Evolutionary conservation across 495 filamentous ascomycete genomes (phyloP).

Genomic region (Parathielavia hyrcaniae): DNA sequence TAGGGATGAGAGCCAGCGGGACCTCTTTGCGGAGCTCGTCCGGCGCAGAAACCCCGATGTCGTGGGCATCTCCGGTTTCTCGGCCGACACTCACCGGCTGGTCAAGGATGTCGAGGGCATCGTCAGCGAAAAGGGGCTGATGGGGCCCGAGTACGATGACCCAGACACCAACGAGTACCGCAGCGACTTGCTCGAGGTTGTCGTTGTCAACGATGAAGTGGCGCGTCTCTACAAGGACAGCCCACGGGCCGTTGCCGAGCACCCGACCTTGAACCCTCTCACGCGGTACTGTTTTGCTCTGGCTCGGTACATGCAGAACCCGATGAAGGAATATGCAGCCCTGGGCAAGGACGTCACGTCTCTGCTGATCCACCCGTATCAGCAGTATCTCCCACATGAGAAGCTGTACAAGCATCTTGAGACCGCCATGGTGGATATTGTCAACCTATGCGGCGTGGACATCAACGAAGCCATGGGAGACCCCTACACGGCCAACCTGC

Average conservation of each 20-base stretch:
- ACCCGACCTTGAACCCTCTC: constrained; percentile 67
- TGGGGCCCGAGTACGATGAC: constrained; percentile 65
- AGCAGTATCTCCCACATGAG: constrained; percentile 79
- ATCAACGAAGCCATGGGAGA: constrained; percentile 84
- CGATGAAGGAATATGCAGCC: constrained; percentile 90
- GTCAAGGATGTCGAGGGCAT: constrained; percentile 71
- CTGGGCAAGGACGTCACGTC: constrained; percentile 82
- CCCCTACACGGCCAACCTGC: constrained; percentile 70
- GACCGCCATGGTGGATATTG: constrained; percentile 94
- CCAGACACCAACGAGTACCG: constrained; percentile 55
- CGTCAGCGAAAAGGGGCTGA: constrained; percentile 65
- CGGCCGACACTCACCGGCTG: constrained; percentile 76
- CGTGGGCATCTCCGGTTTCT: constrained; percentile 83
- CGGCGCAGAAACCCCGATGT: constrained; percentile 78
- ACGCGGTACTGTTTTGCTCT: constrained; percentile 84
- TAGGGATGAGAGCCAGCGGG: constrained; percentile 59
- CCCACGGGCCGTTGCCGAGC: constrained; percentile 69
- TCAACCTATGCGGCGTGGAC: constrained; percentile 91
- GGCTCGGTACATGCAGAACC: constrained; percentile 85
- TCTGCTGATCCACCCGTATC: constrained; percentile 79
- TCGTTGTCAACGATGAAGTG: constrained; percentile 93
- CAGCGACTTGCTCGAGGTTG: constrained; percentile 70
- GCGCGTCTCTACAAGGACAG: constrained; percentile 90
- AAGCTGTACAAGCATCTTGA: constrained; percentile 80
- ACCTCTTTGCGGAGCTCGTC: constrained; percentile 66